Percentiles rank a stretch among this genome's conserved stretches.
Conservation (phyloP, 495 filamentous ascomycete genomes). For the Pyrenopolyporus hunteri region DNA sequence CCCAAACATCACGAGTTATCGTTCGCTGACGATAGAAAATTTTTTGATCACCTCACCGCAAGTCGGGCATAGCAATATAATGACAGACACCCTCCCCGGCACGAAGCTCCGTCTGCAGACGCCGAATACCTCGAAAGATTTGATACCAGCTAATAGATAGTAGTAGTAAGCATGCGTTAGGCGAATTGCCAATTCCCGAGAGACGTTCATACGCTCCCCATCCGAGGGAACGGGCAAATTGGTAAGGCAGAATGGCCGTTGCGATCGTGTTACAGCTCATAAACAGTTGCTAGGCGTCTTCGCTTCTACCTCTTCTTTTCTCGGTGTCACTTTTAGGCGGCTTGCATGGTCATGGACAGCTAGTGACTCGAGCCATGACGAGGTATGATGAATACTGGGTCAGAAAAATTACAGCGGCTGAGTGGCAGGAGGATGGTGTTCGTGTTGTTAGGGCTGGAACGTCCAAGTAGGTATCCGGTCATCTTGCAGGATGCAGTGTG, state of each 20-base stretch:
- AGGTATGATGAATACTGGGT: neutral
- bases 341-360: slow-evolving; percentile 5
- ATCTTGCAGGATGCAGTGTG: slow-evolving; percentile 37
- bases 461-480: slow-evolving; percentile 4
- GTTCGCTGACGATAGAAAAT: neutral
- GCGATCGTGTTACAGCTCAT: neutral
- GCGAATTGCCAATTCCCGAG: neutral
- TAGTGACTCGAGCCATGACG: slow-evolving; percentile 1
- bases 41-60: neutral
- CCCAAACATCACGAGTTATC: neutral
- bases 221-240: neutral
- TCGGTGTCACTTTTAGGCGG: slow-evolving; percentile 24
- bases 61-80: neutral
- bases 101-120: neutral
- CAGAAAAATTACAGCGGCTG: slow-evolving; percentile 7
- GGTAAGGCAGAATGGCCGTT: slow-evolving; percentile 17
- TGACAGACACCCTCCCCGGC: neutral
- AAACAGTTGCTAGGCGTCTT: neutral
- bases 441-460: slow-evolving; percentile 17
- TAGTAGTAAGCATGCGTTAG: neutral
- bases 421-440: neutral
- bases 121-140: neutral
- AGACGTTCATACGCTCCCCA: neutral
- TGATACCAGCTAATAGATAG: neutral
- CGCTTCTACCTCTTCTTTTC: neutral